Percentiles rank a stretch among this genome's conserved stretches.
phyloP scores from a whole-genome alignment of 371 early-diverging fungal species.

The Apophysomyces elegans region DNA sequence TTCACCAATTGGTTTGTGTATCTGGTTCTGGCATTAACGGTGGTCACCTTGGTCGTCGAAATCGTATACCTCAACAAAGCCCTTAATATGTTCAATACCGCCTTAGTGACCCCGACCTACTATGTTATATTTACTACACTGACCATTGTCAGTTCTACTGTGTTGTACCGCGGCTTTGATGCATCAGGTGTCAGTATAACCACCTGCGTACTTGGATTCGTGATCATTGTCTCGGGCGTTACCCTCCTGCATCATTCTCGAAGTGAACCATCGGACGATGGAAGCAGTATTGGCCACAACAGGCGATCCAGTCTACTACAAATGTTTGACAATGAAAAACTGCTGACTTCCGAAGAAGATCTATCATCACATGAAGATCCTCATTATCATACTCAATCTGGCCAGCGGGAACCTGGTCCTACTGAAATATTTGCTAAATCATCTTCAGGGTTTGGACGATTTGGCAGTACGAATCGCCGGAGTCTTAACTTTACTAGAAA shows the following conservation, averaged over 20 bases:
- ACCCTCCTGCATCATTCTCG: constrained; percentile 41
- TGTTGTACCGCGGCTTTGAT: constrained; percentile 86
- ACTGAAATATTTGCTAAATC: constrained; percentile 1
- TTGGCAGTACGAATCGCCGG: neutral
- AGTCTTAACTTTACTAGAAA: constrained; percentile 2
- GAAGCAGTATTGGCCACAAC: neutral
- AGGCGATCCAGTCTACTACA: constrained; percentile 23
- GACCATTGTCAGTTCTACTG: constrained; percentile 87
- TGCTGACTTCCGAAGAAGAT: constrained; percentile 19
- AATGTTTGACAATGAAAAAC: constrained; percentile 24
- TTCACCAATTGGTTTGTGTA: constrained; percentile 88
- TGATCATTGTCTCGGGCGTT: constrained; percentile 78
- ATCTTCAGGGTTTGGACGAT: neutral
- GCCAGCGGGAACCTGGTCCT: constrained; percentile 27
- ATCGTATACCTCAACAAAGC: constrained; percentile 98
- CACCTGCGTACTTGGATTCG: constrained; percentile 88
- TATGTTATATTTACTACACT: constrained; percentile 94
- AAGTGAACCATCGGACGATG: constrained; percentile 19
- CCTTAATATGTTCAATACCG: constrained; percentile 89
- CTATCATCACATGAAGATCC: constrained; percentile 2
- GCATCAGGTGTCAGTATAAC: constrained; percentile 74
- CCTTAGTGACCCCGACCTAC: constrained; percentile 90
- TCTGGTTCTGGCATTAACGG: constrained; percentile 73
- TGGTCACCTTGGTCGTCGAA: constrained; percentile 80
- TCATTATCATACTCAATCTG: constrained; percentile 8